These are phyloP conservation scores for Sporisorium exsertum DNA, from an alignment of 1,284 basidiomycete genomes.

Conservation along the genomic window DNA sequence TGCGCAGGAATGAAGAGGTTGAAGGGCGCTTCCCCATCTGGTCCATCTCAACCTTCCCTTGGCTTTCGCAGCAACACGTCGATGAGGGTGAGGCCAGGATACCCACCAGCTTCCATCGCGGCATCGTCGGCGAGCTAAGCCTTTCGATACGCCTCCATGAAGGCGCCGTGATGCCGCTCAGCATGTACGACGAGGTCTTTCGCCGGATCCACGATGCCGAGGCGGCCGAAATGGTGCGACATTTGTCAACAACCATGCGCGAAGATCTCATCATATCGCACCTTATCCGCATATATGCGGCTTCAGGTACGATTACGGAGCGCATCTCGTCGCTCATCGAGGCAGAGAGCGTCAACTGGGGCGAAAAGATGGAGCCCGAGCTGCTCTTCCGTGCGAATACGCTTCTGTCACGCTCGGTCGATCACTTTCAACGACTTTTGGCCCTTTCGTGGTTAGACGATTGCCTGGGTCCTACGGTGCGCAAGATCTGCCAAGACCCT, in stretches of 20 bases:
- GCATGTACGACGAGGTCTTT: slow-evolving; percentile 50
- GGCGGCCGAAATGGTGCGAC: slow-evolving; percentile 31
- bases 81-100: slow-evolving; percentile 26
- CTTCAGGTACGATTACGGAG: slow-evolving; percentile 55
- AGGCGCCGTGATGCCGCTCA: slow-evolving; percentile 52
- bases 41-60: slow-evolving; percentile 35
- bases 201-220: slow-evolving; percentile 36
- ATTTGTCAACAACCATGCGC: slow-evolving; percentile 46
- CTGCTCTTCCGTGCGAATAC: slow-evolving; percentile 64
- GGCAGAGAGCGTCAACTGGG: slow-evolving; percentile 45
- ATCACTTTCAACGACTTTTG: slow-evolving; percentile 56
- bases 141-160: slow-evolving; percentile 49
- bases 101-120: slow-evolving; percentile 39
- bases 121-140: slow-evolving; percentile 58
- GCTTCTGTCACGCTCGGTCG: slow-evolving; percentile 56
- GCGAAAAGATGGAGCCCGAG: slow-evolving; percentile 49
- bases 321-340: slow-evolving; percentile 49
- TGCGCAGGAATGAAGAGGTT: slow-evolving; percentile 59
- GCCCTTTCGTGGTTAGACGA: slow-evolving; percentile 54
- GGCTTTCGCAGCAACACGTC: slow-evolving; percentile 3
- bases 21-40: slow-evolving; percentile 63
- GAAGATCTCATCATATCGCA: slow-evolving; percentile 54
- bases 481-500: slow-evolving; percentile 52
- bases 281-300: slow-evolving; percentile 53
- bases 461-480: slow-evolving; percentile 55